Evolutionary conservation across 805 yeast genomes (phyloP).

Genomic region (Cyberlindnera sargentensis): DNA sequence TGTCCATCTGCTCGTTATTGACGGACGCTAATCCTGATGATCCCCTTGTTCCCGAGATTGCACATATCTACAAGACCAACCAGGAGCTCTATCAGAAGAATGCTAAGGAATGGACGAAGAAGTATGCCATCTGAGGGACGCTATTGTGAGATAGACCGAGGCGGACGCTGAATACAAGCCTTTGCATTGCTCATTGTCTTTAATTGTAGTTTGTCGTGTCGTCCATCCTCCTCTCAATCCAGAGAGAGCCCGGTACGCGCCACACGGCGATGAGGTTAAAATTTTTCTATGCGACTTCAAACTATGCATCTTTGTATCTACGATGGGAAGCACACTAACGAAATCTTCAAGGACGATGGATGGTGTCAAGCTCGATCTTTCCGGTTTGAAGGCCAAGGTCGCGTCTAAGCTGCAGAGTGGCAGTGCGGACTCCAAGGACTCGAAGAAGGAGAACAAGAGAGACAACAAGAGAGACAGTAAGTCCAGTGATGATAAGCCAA

Average conservation of each 20-base stretch:
- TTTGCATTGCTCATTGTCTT: background rate
- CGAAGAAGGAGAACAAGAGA: conserved; percentile 16
- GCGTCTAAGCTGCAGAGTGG: conserved; percentile 38
- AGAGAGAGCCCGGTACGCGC: conserved; percentile 24
- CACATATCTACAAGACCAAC: conserved; percentile 92
- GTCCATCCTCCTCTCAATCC: too few relatives aligned
- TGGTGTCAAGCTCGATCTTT: conserved; percentile 24
- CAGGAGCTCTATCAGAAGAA: conserved; percentile 91
- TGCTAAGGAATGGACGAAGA: conserved; percentile 98
- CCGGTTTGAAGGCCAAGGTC: conserved; percentile 61
- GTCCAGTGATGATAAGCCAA: background rate
- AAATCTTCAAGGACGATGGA: conserved; percentile 12
- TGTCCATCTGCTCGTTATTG: conserved; percentile 90
- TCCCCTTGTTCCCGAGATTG: conserved; percentile 97
- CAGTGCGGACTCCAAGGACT: conserved; percentile 8
- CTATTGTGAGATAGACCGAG: background rate
- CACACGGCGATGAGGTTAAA: conserved; percentile 15
- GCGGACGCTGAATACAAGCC: conserved; percentile 16
- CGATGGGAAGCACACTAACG: background rate
- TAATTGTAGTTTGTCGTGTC: too few relatives aligned
- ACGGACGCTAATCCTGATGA: conserved; percentile 99
- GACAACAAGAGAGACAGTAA: conserved; percentile 17
- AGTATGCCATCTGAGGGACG: conserved; percentile 67
- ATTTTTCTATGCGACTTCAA: conserved; percentile 3
- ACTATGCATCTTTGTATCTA: background rate